Conservation (phyloP, 257 asterid species). For the Vinca minor region DNA sequence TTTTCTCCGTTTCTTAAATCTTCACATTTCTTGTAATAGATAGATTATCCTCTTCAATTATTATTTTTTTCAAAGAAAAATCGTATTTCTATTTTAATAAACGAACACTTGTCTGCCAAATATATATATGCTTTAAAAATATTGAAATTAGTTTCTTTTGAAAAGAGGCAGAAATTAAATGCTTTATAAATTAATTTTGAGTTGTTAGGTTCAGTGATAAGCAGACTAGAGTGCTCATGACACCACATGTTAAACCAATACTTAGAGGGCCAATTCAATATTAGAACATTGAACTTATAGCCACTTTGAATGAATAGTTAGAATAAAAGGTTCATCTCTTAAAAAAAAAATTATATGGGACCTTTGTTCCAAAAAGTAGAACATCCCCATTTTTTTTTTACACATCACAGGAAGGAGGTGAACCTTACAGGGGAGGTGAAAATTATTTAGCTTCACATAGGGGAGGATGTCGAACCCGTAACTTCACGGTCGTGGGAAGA, state of each 20-base stretch:
- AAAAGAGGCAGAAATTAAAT: conserved; percentile 10
- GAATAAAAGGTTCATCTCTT: conserved; percentile 39
- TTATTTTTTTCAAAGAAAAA: too few species aligned
- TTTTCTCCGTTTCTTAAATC: too few species aligned
- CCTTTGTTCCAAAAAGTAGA: conserved; percentile 42
- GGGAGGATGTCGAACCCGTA: too few species aligned
- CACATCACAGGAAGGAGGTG: too few species aligned
- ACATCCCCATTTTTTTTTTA: conserved; percentile 56
- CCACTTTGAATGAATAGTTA: conserved; percentile 16
- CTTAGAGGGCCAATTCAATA: conserved; percentile 27
- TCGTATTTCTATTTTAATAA: not conserved
- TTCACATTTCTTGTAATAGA: too few species aligned
- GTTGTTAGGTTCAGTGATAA: conserved; percentile 21
- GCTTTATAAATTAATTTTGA: conserved; percentile 7
- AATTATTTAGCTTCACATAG: too few species aligned
- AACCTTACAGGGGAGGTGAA: too few species aligned
- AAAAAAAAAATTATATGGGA: conserved; percentile 17
- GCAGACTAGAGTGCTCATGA: conserved; percentile 14
- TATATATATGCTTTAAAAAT: conserved; percentile 11
- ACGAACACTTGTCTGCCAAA: conserved; percentile 7
- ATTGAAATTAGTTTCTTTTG: not conserved
- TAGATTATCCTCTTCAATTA: too few species aligned
- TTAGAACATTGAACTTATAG: conserved; percentile 9
- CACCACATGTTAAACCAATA: conserved; percentile 17
- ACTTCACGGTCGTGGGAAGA: too few species aligned